Base-by-base conservation (phyloP, 228 moss, liverwort and hornwort genomes). In the Sphagnum fallax region DNA sequence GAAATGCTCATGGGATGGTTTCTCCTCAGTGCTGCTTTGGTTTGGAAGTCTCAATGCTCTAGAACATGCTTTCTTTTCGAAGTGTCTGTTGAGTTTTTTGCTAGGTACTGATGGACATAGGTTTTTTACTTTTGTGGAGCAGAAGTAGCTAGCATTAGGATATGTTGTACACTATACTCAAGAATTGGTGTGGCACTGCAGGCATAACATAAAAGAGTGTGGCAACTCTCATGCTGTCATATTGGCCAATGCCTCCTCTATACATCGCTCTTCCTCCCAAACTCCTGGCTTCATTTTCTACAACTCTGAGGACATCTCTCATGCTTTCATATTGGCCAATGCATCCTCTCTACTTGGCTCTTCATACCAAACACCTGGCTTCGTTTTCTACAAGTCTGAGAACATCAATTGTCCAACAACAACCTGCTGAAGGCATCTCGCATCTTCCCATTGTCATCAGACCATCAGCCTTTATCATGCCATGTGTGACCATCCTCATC, bases 151-250 rank as follows among this genome's bases (percentile, higher is more conserved):
- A 32, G 32, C 32, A 32, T 32, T 32, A 32, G 2, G 3, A 32
- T 32, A 32, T 32, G 32, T 32, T 32, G 32, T 32, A 32, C 32
- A 32, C 32, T 32, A 71, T 93, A 88, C 92, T 94, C 88, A 98
- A 94, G 92, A 87, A 89, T 92, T 85, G 94, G 87, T 94, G 90
- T 98, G 92, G 89, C 89, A 89, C 80, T 88, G 98, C 98, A 98
- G 98, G 94, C 89, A 84, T 88, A 83, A 88, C 84, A 81, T 91
- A 85, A 91, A 89, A 93, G 90, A 84, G 80, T 81, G 77, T 86
- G 86, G 83, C 78, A 80, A 84, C 84, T 84, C 88, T 88, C 92
- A 84, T 88, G 86, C 80, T 88, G 84, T 79, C 84, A 84, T 77
- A 80, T 78, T 93, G 88, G 81, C 89, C 84, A 84, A 90, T 90